These are phyloP conservation scores for Gracilaria domingensis DNA, from an alignment of 23 red algal genomes.

Conservation along the genomic window DNA sequence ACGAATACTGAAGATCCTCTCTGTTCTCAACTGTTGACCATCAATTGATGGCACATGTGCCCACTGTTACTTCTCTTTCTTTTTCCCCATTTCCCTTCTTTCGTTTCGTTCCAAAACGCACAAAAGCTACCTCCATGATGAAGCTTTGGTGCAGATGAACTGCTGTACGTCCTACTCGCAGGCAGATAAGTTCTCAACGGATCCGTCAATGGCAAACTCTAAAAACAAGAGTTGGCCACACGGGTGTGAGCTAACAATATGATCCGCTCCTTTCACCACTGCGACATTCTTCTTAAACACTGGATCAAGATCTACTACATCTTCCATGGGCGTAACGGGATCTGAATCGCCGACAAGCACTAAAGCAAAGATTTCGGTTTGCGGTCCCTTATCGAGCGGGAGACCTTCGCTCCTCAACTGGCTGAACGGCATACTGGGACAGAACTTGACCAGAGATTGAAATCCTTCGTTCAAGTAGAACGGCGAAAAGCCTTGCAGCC, in stretches of 20 bases:
- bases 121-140: too few relatives aligned
- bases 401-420: conserved; percentile 8
- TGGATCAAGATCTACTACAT: background rate
- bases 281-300: conserved; percentile 17
- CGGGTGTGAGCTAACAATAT: background rate
- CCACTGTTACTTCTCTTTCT: too few relatives aligned
- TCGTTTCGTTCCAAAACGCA: too few relatives aligned
- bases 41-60: too few relatives aligned
- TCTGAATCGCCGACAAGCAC: conserved; percentile 5
- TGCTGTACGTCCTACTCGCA: too few relatives aligned
- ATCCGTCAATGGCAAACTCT: background rate
- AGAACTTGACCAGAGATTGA: background rate
- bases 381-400: background rate
- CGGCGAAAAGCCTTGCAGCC: background rate
- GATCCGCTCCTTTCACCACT: conserved; percentile 1
- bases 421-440: background rate
- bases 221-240: background rate
- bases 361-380: background rate
- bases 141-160: too few relatives aligned
- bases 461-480: conserved; percentile 9
- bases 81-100: too few relatives aligned
- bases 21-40: too few relatives aligned
- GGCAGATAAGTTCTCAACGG: background rate
- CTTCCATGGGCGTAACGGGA: background rate
- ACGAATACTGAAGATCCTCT: too few relatives aligned